These are phyloP conservation scores for Nicotiana otophora DNA, from an alignment of 257 asterid genomes.

Conservation along the genomic window DNA sequence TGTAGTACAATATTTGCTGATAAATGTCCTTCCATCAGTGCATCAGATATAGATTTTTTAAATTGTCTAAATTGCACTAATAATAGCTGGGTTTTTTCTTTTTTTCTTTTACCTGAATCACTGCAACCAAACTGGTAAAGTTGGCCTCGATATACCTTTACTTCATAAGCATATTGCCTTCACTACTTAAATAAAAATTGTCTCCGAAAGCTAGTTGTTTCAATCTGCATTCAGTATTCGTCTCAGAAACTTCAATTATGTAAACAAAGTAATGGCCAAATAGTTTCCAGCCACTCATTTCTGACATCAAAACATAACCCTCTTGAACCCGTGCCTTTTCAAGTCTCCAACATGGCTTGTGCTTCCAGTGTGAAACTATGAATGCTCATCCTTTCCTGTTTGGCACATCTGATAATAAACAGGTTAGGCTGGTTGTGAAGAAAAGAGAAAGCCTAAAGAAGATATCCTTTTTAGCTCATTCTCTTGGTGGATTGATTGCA, in stretches of 20 bases:
- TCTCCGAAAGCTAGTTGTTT: not conserved
- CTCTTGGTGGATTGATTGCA: constrained; percentile 80
- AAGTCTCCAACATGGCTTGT: not conserved
- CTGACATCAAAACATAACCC: not conserved
- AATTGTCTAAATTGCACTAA: not conserved
- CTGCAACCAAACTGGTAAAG: not conserved
- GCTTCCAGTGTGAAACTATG: not conserved
- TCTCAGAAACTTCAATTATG: not conserved
- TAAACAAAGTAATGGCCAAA: not conserved
- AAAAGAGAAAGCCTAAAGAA: constrained; percentile 48
- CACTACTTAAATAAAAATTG: not conserved
- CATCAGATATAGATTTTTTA: not conserved
- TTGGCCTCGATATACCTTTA: not conserved
- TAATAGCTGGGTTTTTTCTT: not conserved
- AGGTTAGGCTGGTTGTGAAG: constrained; percentile 63
- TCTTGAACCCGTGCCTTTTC: not conserved
- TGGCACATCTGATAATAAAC: constrained; percentile 5
- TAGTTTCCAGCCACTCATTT: not conserved
- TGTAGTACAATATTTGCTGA: not conserved
- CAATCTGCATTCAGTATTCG: not conserved
- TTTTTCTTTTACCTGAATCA: not conserved
- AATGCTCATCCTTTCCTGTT: not conserved
- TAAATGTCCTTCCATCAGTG: constrained; percentile 3
- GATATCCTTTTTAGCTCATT: constrained; percentile 88
- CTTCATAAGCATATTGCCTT: not conserved